These are phyloP conservation scores for Poa pratensis DNA, from an alignment of 176 grass and related monocot genomes.

Conservation along the genomic window DNA sequence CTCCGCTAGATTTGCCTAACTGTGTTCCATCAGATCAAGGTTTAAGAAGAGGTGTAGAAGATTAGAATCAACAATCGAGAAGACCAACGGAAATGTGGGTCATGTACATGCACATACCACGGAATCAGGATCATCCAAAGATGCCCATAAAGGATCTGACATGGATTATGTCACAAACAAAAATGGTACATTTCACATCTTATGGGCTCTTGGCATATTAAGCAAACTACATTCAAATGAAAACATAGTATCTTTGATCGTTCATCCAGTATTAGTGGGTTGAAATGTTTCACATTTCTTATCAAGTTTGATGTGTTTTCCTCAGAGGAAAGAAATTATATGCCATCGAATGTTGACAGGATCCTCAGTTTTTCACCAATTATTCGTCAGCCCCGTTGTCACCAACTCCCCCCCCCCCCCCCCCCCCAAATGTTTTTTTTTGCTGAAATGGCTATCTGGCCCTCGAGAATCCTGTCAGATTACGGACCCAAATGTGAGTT, in stretches of 20 bases:
- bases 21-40: slow-evolving; percentile 56
- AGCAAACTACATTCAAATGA: background rate
- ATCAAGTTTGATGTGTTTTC: slow-evolving; percentile 16
- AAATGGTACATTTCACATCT: slow-evolving; percentile 56
- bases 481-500: background rate
- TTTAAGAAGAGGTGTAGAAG: slow-evolving; percentile 55
- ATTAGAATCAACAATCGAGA: slow-evolving; percentile 38
- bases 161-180: slow-evolving; percentile 47
- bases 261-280: background rate
- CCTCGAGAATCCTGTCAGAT: slow-evolving; percentile 3
- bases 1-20: slow-evolving; percentile 21
- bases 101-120: slow-evolving; percentile 5
- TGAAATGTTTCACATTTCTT: background rate
- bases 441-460: background rate
- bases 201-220: slow-evolving; percentile 43
- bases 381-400: background rate
- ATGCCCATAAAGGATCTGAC: slow-evolving; percentile 43
- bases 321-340: background rate
- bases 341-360: slow-evolving; percentile 7
- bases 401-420: background rate
- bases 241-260: background rate
- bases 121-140: slow-evolving; percentile 59
- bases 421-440: background rate
- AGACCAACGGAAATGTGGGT: too few relatives aligned
- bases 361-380: background rate